A percentile compares a stretch with the other conserved stretches of the same genome.
Conservation (phyloP, 2,329 filamentous ascomycete species). For the Xylariaceae sp. region DNA sequence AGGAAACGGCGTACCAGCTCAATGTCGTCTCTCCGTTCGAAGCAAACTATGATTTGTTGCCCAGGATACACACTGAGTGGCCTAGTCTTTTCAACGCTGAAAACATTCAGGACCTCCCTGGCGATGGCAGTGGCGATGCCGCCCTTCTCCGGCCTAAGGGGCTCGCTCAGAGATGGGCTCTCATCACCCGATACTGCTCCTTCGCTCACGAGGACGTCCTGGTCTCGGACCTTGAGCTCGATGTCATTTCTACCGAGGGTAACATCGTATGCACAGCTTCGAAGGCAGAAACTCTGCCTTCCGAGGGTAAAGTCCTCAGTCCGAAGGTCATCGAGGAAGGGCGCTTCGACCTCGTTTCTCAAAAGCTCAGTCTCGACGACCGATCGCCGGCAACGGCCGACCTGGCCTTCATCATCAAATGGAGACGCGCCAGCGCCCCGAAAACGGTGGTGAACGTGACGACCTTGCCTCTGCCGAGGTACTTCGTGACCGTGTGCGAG, state of each 20-base stretch:
- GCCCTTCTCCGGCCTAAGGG: conserved; percentile 47
- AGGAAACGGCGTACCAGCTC: conserved; percentile 63
- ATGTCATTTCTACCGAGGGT: conserved; percentile 55
- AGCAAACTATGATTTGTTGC: conserved; percentile 81
- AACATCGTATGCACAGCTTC: conserved; percentile 53
- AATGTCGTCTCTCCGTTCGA: conserved; percentile 80
- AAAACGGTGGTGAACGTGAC: conserved; percentile 50
- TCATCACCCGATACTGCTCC: conserved; percentile 68
- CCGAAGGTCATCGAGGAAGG: conserved; percentile 67
- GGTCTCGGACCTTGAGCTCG: conserved; percentile 57
- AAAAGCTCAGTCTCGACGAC: conserved; percentile 77
- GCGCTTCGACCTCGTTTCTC: conserved; percentile 66
- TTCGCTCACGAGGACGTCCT: conserved; percentile 68
- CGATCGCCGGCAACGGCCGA: conserved; percentile 69
- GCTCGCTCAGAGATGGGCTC: conserved; percentile 73
- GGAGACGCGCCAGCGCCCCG: conserved; percentile 52
- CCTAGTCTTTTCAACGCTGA: conserved; percentile 75
- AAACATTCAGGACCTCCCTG: conserved; percentile 34
- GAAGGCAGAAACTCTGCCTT: conserved; percentile 35
- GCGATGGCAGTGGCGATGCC: conserved; percentile 31
- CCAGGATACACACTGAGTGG: conserved; percentile 77
- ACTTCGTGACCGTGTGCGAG: conserved; percentile 75
- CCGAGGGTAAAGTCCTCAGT: conserved; percentile 44
- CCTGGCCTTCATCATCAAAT: conserved; percentile 67
- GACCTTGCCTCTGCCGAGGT: conserved; percentile 69